These are phyloP conservation scores for Cubamyces sp. DNA, from an alignment of 768 basidiomycete genomes.

Conservation along the genomic window DNA sequence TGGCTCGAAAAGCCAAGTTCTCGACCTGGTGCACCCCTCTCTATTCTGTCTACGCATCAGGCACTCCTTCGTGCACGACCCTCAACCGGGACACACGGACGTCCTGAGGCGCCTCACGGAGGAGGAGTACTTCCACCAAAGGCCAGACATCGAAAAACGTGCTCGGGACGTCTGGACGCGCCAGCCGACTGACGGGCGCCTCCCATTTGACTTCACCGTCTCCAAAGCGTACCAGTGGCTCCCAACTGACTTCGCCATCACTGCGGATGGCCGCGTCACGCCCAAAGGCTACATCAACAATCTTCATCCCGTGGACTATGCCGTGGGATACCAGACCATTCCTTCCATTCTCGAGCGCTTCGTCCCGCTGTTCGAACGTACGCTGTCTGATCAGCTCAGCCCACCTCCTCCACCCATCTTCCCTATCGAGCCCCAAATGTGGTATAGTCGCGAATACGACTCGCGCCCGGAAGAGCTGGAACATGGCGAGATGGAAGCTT, in stretches of 20 bases:
- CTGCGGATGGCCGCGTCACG: conserved; percentile 27
- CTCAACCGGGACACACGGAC: neutral
- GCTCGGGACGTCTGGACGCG: conserved; percentile 5
- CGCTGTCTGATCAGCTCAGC: conserved; percentile 23
- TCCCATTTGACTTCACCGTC: conserved; percentile 18
- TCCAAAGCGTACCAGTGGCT: conserved; percentile 34
- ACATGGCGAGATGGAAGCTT: neutral
- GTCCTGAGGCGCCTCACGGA: neutral
- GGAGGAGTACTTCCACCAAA: neutral
- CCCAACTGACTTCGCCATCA: conserved; percentile 35
- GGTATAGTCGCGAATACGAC: conserved; percentile 2
- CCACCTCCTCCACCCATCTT: neutral
- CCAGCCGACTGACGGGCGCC: neutral
- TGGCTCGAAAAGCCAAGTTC: conserved; percentile 45
- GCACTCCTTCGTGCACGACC: conserved; percentile 4
- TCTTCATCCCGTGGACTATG: conserved; percentile 29
- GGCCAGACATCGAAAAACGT: neutral
- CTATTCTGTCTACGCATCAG: conserved; percentile 39
- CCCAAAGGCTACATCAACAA: conserved; percentile 37
- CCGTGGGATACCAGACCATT: conserved; percentile 24
- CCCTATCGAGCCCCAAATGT: conserved; percentile 6
- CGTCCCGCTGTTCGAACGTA: conserved; percentile 35
- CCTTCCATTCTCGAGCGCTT: conserved; percentile 22
- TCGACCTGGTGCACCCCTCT: conserved; percentile 51
- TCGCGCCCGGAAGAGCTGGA: neutral